Evolutionary conservation across 2,329 filamentous ascomycete species (phyloP).

Genomic region (Exutisphaerella laricina): DNA sequence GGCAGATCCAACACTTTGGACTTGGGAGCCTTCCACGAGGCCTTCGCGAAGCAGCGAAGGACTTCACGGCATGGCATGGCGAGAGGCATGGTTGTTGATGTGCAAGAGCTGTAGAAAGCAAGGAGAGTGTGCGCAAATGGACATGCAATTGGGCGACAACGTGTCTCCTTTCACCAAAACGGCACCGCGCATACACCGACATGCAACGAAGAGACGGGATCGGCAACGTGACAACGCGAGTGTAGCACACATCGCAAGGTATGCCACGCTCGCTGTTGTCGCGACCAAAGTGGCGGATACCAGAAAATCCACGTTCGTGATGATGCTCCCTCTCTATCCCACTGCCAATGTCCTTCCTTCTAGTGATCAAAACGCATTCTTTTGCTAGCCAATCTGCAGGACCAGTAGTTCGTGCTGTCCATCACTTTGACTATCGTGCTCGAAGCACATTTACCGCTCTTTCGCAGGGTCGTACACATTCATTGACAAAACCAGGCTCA

Average conservation of each 20-base stretch:
- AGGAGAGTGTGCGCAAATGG: background rate
- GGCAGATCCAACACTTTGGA: background rate
- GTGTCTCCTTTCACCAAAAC: slow-evolving; percentile 15
- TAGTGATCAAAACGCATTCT: slow-evolving; percentile 8
- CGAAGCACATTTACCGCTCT: too few relatives aligned
- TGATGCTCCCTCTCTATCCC: background rate
- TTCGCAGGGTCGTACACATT: too few relatives aligned
- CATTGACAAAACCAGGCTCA: too few relatives aligned
- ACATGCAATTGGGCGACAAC: background rate
- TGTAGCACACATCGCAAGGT: slow-evolving; percentile 16
- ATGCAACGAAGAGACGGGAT: slow-evolving; percentile 17
- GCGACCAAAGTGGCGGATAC: slow-evolving; percentile 14
- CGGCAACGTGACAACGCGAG: slow-evolving; percentile 13
- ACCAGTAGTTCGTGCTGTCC: too few relatives aligned
- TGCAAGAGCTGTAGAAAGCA: background rate
- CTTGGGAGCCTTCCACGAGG: slow-evolving; percentile 2
- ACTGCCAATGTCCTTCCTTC: background rate
- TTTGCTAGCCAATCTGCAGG: slow-evolving; percentile 8
- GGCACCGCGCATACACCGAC: slow-evolving; percentile 12
- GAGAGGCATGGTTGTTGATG: background rate
- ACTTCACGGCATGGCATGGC: slow-evolving; percentile 2
- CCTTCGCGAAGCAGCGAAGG: slow-evolving; percentile 6
- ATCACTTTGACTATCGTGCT: too few relatives aligned
- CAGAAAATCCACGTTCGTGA: slow-evolving; percentile 7
- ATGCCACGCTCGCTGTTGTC: slow-evolving; percentile 17